Evolutionary conservation across 2,329 filamentous ascomycete genomes (phyloP), one percentile per base, ranked within the genome.

Genomic region (Verruconis gallopava): DNA sequence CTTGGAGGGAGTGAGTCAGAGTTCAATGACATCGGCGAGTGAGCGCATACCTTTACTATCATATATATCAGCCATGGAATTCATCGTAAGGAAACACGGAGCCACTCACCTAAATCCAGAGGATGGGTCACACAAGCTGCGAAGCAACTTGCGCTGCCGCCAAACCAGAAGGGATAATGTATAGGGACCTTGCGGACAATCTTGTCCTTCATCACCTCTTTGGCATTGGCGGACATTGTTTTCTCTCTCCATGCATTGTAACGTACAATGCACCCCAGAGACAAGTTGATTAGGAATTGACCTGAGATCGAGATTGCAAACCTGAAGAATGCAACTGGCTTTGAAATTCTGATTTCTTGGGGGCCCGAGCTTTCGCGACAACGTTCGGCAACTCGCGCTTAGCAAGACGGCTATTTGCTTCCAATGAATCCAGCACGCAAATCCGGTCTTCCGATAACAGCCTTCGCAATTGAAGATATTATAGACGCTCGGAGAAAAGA

Each of bases 61-160:
- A 28, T 33, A 18, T 25, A 13, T 28, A 47, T 65, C 50, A 65
- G 60, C 45, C 49, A 44, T n/a, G 15, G 21, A 17, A 30, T 15
- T 21, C 13, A 6, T 6, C 12, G 17, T 15, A 18, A n/a, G 25
- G 12, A 18, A 21, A 11, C n/a, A n/a, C 18, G 33, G n/a, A n/a
- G n/a, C 32, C 4, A 38, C 46, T 67, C 72, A 93, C 85, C 76
- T 49, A 95, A 71, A 73, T 95, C 88, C 56, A 96, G 69, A 38
- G 89, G 89, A 70, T 96, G 89, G 21, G 89, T 96, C 38, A 94
- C 83, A 51, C 78, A 80, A 35, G 89, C 88, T 28, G 89, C 89
- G 69, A 91, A 80, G 58, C 85, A 93, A 56, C 84, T 91, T 39
- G 89, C 86, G 58, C 85, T 94, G 43, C 91, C 91, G 49, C 91